These are phyloP conservation scores for Davidsoniella virescens DNA, from an alignment of 2,329 filamentous ascomycete species.

Conservation along the genomic window DNA sequence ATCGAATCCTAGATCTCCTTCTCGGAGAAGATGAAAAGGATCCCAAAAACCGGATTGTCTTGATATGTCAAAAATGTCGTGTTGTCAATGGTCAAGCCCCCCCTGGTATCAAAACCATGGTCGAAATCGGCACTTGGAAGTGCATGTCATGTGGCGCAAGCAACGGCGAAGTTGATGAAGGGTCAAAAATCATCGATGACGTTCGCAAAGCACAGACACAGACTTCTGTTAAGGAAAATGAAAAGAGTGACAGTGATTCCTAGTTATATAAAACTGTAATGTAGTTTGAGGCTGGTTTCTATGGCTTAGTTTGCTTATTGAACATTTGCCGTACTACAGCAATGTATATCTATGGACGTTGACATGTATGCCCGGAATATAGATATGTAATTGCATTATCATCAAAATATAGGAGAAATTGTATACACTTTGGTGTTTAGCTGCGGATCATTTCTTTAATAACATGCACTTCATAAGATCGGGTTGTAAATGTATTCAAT, in stretches of 20 bases:
- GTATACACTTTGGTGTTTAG: no score
- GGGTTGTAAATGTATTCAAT: no score
- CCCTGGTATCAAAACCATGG: slow-evolving; percentile 59
- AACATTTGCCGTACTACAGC: no score
- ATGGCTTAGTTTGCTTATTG: no score
- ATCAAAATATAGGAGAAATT: no score
- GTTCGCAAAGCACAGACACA: slow-evolving; percentile 27
- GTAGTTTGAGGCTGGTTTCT: no score
- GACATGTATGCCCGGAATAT: no score
- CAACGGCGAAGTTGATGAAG: slow-evolving; percentile 72
- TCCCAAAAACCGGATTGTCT: slow-evolving; percentile 73
- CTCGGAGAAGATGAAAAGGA: slow-evolving; percentile 90
- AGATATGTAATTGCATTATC: no score
- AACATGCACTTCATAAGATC: no score
- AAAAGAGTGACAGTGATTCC: not conserved
- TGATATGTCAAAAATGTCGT: slow-evolving; percentile 69
- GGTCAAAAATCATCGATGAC: slow-evolving; percentile 53
- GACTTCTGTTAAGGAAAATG: not conserved
- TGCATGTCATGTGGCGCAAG: slow-evolving; percentile 69
- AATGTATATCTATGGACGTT: no score
- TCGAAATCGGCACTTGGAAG: slow-evolving; percentile 74
- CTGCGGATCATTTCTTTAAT: no score
- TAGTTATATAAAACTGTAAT: not conserved
- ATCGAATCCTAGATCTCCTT: slow-evolving; percentile 78
- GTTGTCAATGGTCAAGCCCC: slow-evolving; percentile 93